Evolutionary conservation across 306 rosid genomes (phyloP).

Genomic region (Aeschynomene evenia): DNA sequence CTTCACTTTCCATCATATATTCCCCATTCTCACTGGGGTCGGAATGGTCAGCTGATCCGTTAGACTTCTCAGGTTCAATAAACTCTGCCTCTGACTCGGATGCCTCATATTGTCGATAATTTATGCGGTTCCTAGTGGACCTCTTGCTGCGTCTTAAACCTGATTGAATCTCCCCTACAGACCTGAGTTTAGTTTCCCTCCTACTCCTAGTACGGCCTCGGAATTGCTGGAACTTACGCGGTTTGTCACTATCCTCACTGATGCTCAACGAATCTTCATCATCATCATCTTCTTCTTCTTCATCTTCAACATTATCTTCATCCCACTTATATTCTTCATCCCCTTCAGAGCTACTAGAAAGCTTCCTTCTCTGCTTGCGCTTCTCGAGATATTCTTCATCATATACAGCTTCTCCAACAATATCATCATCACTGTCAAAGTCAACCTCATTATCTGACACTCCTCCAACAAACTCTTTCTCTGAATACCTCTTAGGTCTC

Average conservation of each 20-base stretch:
- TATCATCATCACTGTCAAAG: conserved; percentile 91
- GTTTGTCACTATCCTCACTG: conserved; percentile 90
- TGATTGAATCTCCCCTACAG: conserved; percentile 76
- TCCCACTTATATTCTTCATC: conserved; percentile 93
- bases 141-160: conserved; percentile 98
- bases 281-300: conserved; percentile 73
- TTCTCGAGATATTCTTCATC: conserved; percentile 90
- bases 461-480: conserved; percentile 74
- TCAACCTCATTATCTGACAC: conserved; percentile 78
- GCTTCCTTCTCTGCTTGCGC: conserved; percentile 79
- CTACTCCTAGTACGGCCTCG: conserved; percentile 83
- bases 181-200: conserved; percentile 82
- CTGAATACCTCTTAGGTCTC: conserved; percentile 90
- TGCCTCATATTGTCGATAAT: conserved; percentile 74
- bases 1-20: conserved; percentile 70
- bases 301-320: conserved; percentile 92
- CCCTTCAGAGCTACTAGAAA: conserved; percentile 95
- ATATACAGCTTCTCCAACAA: conserved; percentile 93
- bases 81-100: conserved; percentile 90
- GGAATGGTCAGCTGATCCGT: conserved; percentile 52
- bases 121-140: conserved; percentile 74
- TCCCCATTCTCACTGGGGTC: conserved; percentile 80
- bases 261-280: conserved; percentile 58
- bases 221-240: conserved; percentile 59
- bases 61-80: conserved; percentile 58